These are phyloP conservation scores for Hysterium pulicare DNA, from an alignment of 2,329 filamentous ascomycete genomes.

Conservation along the genomic window DNA sequence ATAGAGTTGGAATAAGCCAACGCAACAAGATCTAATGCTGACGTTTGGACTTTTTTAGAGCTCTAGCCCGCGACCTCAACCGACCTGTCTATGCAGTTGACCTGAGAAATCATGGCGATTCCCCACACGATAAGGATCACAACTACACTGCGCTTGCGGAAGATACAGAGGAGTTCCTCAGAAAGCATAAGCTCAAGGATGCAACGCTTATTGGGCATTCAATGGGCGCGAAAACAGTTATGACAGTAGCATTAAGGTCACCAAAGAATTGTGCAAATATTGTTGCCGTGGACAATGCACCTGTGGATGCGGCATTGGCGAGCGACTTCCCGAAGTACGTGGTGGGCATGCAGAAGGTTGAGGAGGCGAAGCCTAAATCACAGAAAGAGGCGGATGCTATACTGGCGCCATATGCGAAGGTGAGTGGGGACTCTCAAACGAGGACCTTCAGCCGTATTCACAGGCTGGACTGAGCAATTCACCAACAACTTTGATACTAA, in stretches of 20 bases:
- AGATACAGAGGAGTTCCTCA: conserved; percentile 77
- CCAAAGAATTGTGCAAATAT: conserved; percentile 67
- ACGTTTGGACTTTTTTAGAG: conserved; percentile 49
- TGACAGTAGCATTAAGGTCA: conserved; percentile 74
- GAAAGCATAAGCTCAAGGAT: conserved; percentile 64
- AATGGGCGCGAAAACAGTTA: conserved; percentile 94
- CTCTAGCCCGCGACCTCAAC: conserved; percentile 74
- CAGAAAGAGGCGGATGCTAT: conserved; percentile 79
- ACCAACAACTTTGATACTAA: conserved; percentile 5
- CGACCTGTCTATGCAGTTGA: conserved; percentile 83
- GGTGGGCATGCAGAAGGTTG: conserved; percentile 78
- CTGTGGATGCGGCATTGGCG: conserved; percentile 72
- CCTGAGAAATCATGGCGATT: conserved; percentile 89
- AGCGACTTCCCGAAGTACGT: conserved; percentile 77
- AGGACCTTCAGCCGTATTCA: not conserved
- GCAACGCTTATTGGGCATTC: conserved; percentile 87
- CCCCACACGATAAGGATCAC: conserved; percentile 71
- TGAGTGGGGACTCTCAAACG: conserved; percentile 29
- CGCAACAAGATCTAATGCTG: not conserved
- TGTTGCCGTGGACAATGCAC: conserved; percentile 87
- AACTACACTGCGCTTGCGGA: conserved; percentile 79
- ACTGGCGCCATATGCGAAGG: conserved; percentile 68
- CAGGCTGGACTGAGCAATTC: conserved; percentile 11
- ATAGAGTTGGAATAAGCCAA: too few relatives aligned
- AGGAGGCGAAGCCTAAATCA: conserved; percentile 62